Evolutionary conservation across 352 stramenopile genomes (phyloP).

Genomic region (Globisporangium canariense): DNA sequence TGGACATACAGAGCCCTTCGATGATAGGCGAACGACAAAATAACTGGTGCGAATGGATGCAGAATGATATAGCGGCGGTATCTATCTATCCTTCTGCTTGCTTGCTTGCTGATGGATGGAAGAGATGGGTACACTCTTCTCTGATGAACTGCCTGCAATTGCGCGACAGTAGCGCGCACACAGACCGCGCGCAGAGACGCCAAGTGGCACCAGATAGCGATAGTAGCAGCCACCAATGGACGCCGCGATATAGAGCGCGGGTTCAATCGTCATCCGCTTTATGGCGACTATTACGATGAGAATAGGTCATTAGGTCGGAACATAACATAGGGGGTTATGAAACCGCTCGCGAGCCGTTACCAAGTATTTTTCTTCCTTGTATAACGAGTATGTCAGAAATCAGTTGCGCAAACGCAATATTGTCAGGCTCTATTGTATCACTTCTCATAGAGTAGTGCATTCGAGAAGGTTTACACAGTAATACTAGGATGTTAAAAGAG

Average conservation of each 20-base stretch:
- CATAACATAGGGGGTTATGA: not conserved
- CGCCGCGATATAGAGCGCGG: not conserved
- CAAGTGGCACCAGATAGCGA: not conserved
- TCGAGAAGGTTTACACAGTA: too few relatives aligned
- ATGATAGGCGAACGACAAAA: not conserved
- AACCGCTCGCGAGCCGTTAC: not conserved
- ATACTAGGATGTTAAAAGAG: too few relatives aligned
- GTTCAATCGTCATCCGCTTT: slow-evolving; percentile 3
- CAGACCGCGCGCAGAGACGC: not conserved
- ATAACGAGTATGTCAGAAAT: not conserved
- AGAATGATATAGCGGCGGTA: not conserved
- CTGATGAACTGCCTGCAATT: not conserved
- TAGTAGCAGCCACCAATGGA: too few relatives aligned
- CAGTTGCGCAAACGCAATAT: not conserved
- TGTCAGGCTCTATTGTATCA: too few relatives aligned
- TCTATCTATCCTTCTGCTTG: too few relatives aligned
- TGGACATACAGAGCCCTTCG: not conserved
- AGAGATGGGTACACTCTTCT: slow-evolving; percentile 4
- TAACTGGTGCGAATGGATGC: not conserved
- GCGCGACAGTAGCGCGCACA: not conserved
- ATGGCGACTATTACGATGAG: slow-evolving; percentile 10
- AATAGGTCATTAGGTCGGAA: not conserved
- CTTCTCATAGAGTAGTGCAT: too few relatives aligned
- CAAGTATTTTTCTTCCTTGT: not conserved
- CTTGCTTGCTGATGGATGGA: not conserved